Percentiles rank a stretch among this genome's conserved stretches.
Conservation (phyloP, 495 filamentous ascomycete species). For the Tricharina praecox region DNA sequence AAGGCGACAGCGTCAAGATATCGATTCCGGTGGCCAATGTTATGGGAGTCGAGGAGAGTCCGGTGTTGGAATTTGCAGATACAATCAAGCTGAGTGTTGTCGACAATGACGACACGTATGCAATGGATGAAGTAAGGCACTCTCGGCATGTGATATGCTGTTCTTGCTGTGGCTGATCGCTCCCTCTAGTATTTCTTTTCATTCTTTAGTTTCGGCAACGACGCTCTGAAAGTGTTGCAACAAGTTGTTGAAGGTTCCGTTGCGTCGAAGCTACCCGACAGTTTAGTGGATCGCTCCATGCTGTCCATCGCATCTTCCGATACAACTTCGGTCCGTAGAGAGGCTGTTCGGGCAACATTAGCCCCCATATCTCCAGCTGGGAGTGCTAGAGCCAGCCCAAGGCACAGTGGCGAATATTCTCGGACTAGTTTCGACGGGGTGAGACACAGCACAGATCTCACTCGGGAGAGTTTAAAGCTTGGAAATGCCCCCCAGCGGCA, state of each 20-base stretch:
- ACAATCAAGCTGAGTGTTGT: conserved; percentile 87
- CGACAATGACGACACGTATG: conserved; percentile 81
- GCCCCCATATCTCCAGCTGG: conserved; percentile 34
- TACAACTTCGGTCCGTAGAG: conserved; percentile 30
- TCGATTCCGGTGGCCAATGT: conserved; percentile 75
- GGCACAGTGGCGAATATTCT: conserved; percentile 32
- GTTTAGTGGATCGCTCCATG: conserved; percentile 6
- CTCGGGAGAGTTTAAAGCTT: conserved; percentile 26
- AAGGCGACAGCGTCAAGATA: conserved; percentile 93
- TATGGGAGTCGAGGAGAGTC: conserved; percentile 81
- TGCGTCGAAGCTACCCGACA: conserved; percentile 30
- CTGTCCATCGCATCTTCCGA: conserved; percentile 4
- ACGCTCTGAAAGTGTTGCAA: conserved; percentile 65
- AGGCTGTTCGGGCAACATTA: conserved; percentile 49
- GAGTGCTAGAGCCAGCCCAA: conserved; percentile 30
- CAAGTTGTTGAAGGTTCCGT: conserved; percentile 52
- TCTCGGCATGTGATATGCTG: background rate
- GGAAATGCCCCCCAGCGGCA: conserved; percentile 32
- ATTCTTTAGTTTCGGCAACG: conserved; percentile 75
- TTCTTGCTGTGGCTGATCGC: conserved; percentile 11
- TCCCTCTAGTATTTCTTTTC: conserved; percentile 75
- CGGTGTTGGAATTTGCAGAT: conserved; percentile 80
- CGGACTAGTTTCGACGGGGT: conserved; percentile 35
- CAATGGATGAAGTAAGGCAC: conserved; percentile 67
- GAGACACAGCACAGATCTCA: conserved; percentile 37